Base-by-base conservation (phyloP, 208 protist species). In the Trypanosoma vivax region DNA sequence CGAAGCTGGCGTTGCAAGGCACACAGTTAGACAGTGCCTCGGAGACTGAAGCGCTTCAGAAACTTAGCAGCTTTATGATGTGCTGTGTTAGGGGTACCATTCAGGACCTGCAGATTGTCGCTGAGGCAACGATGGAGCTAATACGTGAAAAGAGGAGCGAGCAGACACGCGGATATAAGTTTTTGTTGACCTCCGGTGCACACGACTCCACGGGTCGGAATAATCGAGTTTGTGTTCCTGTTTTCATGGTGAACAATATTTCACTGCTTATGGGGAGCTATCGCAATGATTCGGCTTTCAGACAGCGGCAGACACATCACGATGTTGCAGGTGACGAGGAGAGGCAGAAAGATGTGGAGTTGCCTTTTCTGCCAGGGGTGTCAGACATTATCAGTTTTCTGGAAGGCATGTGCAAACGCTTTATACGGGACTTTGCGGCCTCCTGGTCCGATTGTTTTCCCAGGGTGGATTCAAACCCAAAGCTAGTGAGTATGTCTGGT, bases 181-280 rank as follows among this genome's bases (percentile, higher is more conserved):
- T 24, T 23, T 57, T 13, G 16, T 23, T 35, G 10, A 35, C 48
- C 21, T 9, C 2, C 30, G 7, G 21, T 13, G 7, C 34, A 47
- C 25, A 45, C 21, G 13, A 6, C 23, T 33, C 43, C 2, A 28
- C 10, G 29, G 19, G 42, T 49, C 25, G 46, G 13, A 50, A 23
- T 29, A 46, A 57, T 51, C 10, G 35, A 50, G 37, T 51, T 67
- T 87, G 69, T 0, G 33, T 59, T 3, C 62, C 83, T 21, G 72
- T 90, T 19, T 93, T 93, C 53, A 59, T 93, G 61, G 50, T 90
- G 35, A 93, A 90, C 62, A 93, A 87, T 60, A 47, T 88, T 3
- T 39, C 70, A 25, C 87, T 93, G 35, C 52, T 93, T 27, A 52
- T 67, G 21, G 76, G 88, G 21, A 85, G 70, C 52, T 93, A 90